Conservation (phyloP, 768 basidiomycete genomes). For the Flagelloscypha sp. region DNA sequence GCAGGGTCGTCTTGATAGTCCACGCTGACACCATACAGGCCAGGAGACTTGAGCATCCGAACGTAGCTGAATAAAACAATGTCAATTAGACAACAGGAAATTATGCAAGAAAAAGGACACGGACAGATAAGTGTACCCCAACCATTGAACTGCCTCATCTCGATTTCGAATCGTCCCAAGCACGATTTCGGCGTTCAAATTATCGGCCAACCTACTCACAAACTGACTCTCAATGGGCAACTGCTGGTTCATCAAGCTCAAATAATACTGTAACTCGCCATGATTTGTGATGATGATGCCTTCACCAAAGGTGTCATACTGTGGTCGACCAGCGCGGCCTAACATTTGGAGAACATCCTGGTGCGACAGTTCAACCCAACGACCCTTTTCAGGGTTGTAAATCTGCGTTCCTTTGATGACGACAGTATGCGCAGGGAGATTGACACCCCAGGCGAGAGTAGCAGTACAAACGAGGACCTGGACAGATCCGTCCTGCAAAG, state of each 20-base stretch:
- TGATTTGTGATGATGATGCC: slow-evolving; percentile 99
- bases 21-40: slow-evolving; percentile 76
- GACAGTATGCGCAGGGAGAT: slow-evolving; percentile 93
- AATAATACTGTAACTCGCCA: slow-evolving; percentile 92
- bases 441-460: slow-evolving; percentile 99
- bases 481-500: slow-evolving; percentile 83
- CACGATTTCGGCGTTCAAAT: slow-evolving; percentile 95
- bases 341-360: slow-evolving; percentile 99
- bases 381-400: slow-evolving; percentile 97
- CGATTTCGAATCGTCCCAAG: slow-evolving; percentile 90
- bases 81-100: slow-evolving; percentile 4
- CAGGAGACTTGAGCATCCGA: slow-evolving; percentile 87
- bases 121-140: slow-evolving; percentile 89
- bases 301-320: slow-evolving; percentile 95
- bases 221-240: slow-evolving; percentile 96
- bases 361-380: slow-evolving; percentile 91
- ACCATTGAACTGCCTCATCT: slow-evolving; percentile 96
- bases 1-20: slow-evolving; percentile 83
- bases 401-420: slow-evolving; percentile 99
- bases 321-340: slow-evolving; percentile 93
- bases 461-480: slow-evolving; percentile 96
- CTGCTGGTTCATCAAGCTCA: slow-evolving; percentile 92
- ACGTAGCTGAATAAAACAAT: slow-evolving; percentile 57
- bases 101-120: slow-evolving; percentile 20
- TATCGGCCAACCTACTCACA: slow-evolving; percentile 86